Evolutionary conservation across 2,329 filamentous ascomycete genomes (phyloP).

Genomic region (Thermothelomyces thermophilus): DNA sequence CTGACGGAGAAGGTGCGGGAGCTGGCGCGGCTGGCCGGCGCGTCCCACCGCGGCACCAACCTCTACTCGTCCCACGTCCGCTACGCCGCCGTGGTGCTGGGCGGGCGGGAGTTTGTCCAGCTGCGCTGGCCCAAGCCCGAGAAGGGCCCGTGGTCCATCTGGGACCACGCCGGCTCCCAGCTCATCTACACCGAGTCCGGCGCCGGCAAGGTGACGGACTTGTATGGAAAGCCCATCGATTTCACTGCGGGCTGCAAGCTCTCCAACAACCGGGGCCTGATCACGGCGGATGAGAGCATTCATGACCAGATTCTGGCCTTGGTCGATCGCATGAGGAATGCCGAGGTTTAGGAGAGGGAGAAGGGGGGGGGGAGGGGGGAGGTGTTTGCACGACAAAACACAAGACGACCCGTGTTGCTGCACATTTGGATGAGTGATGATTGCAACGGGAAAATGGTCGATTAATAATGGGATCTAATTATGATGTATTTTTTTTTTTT

Average conservation of each 20-base stretch:
- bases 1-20: constrained; percentile 15
- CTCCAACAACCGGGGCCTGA: constrained; percentile 18
- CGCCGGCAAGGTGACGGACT: constrained; percentile 20
- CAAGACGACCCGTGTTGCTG: too few relatives aligned
- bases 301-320: constrained; percentile 15
- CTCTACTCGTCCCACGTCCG: constrained; percentile 24
- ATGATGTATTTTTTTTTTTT: too few relatives aligned
- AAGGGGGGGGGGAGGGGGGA: too few relatives aligned
- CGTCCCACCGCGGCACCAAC: constrained; percentile 14
- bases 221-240: constrained; percentile 19
- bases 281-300: constrained; percentile 21
- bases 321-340: constrained; percentile 13
- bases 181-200: constrained; percentile 24
- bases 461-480: too few relatives aligned
- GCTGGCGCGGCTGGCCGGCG: constrained; percentile 11
- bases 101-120: constrained; percentile 19
- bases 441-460: too few relatives aligned
- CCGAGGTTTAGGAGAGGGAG: background rate
- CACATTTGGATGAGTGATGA: background rate
- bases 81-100: constrained; percentile 22
- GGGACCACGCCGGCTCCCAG: constrained; percentile 25
- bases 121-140: constrained; percentile 15
- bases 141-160: constrained; percentile 15
- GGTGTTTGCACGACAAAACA: too few relatives aligned
- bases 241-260: constrained; percentile 20